Evolutionary conservation across 768 basidiomycete genomes (phyloP).

Genomic region (Tulasnella sp.): DNA sequence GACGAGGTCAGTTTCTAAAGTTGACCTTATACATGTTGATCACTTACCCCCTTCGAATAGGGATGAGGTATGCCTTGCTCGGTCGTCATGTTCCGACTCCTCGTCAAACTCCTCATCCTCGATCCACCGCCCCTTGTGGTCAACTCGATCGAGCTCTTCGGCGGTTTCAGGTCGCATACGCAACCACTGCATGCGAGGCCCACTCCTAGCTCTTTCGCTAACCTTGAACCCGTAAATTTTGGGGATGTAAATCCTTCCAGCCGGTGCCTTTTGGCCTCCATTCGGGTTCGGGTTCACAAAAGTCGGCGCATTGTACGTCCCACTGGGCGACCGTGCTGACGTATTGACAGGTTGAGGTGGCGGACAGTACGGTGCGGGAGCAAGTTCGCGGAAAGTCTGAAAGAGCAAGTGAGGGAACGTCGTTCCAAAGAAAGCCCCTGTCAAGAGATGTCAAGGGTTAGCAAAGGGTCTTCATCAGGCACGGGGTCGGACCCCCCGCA

Average conservation of each 20-base stretch:
- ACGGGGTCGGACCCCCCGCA: neutral
- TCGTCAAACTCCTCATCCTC: constrained; percentile 54
- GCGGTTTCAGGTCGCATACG: constrained; percentile 77
- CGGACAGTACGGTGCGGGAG: constrained; percentile 85
- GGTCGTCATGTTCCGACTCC: constrained; percentile 40
- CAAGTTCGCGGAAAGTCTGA: constrained; percentile 94
- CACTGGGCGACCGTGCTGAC: constrained; percentile 40
- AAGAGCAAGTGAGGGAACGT: constrained; percentile 99
- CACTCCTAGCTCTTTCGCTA: constrained; percentile 88
- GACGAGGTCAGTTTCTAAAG: constrained; percentile 27
- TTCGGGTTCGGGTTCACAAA: constrained; percentile 86
- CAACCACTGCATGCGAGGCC: constrained; percentile 97
- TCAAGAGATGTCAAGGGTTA: neutral
- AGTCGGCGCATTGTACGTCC: constrained; percentile 31
- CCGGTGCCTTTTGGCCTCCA: constrained; percentile 83
- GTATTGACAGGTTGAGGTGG: constrained; percentile 45
- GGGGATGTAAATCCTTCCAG: constrained; percentile 82
- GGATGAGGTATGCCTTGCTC: constrained; percentile 26
- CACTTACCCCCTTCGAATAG: constrained; percentile 26
- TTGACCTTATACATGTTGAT: neutral
- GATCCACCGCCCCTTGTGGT: constrained; percentile 88
- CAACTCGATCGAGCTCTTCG: constrained; percentile 79
- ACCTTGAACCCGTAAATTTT: constrained; percentile 98
- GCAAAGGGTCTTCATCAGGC: neutral
- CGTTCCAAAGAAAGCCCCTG: constrained; percentile 98